Evolutionary conservation across 1,139 yeast species (phyloP).

Genomic region (Hyphopichia fennica): DNA sequence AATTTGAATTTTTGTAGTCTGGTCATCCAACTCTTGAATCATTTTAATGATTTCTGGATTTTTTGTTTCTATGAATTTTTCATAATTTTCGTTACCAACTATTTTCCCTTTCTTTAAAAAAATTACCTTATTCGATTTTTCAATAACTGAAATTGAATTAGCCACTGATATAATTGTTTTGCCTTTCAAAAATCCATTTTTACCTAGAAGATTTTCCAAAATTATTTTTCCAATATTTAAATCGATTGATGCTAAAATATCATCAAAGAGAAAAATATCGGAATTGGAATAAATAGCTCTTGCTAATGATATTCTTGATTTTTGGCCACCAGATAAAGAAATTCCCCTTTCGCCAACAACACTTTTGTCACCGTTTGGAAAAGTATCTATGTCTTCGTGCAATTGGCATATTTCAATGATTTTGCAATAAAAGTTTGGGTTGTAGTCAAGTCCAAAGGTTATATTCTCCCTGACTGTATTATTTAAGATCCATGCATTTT

Average conservation of each 20-base stretch:
- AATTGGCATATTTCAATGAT: conserved; percentile 26
- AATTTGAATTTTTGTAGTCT: background rate
- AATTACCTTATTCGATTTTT: conserved; percentile 20
- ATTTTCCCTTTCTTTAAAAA: conserved; percentile 18
- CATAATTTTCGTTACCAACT: background rate
- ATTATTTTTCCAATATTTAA: conserved; percentile 21
- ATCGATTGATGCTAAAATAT: conserved; percentile 22
- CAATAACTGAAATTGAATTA: conserved; percentile 23
- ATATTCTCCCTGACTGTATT: conserved; percentile 27
- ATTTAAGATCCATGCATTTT: conserved; percentile 27
- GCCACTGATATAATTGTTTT: conserved; percentile 28
- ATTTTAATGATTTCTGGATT: background rate
- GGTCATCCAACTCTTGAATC: background rate
- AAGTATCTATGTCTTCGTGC: conserved; percentile 16
- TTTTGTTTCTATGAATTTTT: background rate
- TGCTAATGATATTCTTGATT: conserved; percentile 26
- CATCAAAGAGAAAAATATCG: conserved; percentile 24
- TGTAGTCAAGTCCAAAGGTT: conserved; percentile 21
- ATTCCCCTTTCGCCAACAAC: conserved; percentile 31
- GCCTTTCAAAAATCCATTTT: conserved; percentile 21
- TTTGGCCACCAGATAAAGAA: conserved; percentile 29
- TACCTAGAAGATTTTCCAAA: conserved; percentile 18
- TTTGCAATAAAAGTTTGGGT: conserved; percentile 17
- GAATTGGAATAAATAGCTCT: conserved; percentile 28
- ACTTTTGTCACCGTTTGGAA: conserved; percentile 26